Evolutionary conservation across 2,329 filamentous ascomycete genomes (phyloP).

Genomic region (Plenodomus tracheiphilus): DNA sequence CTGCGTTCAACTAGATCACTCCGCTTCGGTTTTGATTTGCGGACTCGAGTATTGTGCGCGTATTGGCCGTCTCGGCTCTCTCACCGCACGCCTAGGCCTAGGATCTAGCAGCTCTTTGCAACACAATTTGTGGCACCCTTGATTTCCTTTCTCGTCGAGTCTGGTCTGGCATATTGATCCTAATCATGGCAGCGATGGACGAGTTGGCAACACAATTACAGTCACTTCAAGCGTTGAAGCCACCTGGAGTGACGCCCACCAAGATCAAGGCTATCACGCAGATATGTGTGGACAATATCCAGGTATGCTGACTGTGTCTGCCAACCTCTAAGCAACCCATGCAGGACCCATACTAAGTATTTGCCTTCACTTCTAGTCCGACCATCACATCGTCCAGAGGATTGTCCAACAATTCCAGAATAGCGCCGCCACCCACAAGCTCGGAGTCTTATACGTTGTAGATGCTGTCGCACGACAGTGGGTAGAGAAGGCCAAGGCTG

Average conservation of each 20-base stretch:
- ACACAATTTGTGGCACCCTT: slow-evolving; percentile 12
- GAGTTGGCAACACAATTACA: slow-evolving; percentile 89
- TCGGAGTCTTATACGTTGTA: slow-evolving; percentile 99
- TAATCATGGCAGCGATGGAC: slow-evolving; percentile 72
- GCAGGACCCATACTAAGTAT: slow-evolving; percentile 29
- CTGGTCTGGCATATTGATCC: slow-evolving; percentile 29
- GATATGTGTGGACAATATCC: slow-evolving; percentile 70
- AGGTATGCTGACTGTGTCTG: slow-evolving; percentile 30
- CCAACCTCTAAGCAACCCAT: slow-evolving; percentile 8
- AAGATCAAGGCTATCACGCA: slow-evolving; percentile 86
- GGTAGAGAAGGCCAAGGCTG: slow-evolving; percentile 90
- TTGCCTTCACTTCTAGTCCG: slow-evolving; percentile 65
- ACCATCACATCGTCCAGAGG: slow-evolving; percentile 93
- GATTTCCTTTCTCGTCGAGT: slow-evolving; percentile 22
- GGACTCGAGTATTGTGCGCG: slow-evolving; percentile 27
- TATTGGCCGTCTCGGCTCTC: slow-evolving; percentile 27
- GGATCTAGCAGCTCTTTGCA: not conserved
- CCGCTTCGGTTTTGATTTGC: slow-evolving; percentile 25
- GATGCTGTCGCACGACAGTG: slow-evolving; percentile 99
- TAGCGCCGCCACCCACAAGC: slow-evolving; percentile 90
- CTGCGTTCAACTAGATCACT: slow-evolving; percentile 33
- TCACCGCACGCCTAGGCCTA: slow-evolving; percentile 14
- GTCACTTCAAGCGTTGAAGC: slow-evolving; percentile 87
- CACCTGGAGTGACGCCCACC: slow-evolving; percentile 90
- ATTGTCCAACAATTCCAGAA: slow-evolving; percentile 98